phyloP scores from a whole-genome alignment of 2,329 filamentous ascomycete genomes.

The Penicillium polonicum region DNA sequence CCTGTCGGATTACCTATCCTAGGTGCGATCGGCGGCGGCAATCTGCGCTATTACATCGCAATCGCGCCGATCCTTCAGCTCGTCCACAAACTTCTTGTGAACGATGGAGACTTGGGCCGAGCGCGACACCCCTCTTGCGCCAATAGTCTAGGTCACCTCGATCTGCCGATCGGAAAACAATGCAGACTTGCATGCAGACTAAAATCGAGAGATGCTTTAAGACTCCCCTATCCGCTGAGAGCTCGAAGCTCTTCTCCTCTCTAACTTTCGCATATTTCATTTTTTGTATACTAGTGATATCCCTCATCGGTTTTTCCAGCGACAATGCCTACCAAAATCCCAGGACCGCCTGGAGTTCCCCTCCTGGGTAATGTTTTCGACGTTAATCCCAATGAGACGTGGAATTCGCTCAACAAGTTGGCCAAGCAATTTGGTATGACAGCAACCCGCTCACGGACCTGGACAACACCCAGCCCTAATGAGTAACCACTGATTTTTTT shows the following conservation, averaged over 20 bases:
- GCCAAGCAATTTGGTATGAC: slow-evolving; percentile 49
- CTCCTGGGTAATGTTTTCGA: slow-evolving; percentile 55
- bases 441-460: not conserved
- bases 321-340: slow-evolving; percentile 51
- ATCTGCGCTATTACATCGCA: slow-evolving; percentile 29
- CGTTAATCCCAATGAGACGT: slow-evolving; percentile 51
- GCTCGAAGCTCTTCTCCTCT: slow-evolving; percentile 1
- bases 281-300: slow-evolving; percentile 13
- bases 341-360: slow-evolving; percentile 51
- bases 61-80: slow-evolving; percentile 27
- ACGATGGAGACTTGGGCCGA: slow-evolving; percentile 20
- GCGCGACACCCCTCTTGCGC: slow-evolving; percentile 10
- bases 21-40: slow-evolving; percentile 18
- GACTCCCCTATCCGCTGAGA: slow-evolving; percentile 6
- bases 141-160: slow-evolving; percentile 12
- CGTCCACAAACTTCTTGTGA: slow-evolving; percentile 17
- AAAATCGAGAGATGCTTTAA: slow-evolving; percentile 18
- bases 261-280: not conserved
- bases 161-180: slow-evolving; percentile 22
- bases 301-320: not conserved
- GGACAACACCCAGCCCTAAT: not conserved
- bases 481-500: not conserved
- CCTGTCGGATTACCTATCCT: slow-evolving; percentile 15
- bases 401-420: slow-evolving; percentile 51
- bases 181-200: slow-evolving; percentile 9